Conservation (phyloP, 257 asterid genomes). For the Solanum appendiculatum region DNA sequence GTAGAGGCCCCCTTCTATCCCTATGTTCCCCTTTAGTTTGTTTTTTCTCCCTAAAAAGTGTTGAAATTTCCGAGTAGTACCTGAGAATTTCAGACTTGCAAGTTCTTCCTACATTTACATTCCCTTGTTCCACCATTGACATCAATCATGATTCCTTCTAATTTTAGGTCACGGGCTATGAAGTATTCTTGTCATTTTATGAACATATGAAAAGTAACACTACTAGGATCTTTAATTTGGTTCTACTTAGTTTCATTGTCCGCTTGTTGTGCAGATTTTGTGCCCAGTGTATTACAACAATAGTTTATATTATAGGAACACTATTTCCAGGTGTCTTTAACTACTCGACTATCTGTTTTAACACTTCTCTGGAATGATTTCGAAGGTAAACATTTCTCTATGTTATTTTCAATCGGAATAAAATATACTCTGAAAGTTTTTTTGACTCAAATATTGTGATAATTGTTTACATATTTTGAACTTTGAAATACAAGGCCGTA, state of each 20-base stretch:
- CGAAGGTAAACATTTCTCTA: background rate
- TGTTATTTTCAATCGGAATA: background rate
- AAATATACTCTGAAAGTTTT: background rate
- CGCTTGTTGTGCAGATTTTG: background rate
- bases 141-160: background rate
- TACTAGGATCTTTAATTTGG: background rate
- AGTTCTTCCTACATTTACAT: background rate
- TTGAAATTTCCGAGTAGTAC: background rate
- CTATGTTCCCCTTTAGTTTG: background rate
- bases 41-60: background rate
- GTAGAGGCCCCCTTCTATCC: background rate
- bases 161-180: background rate
- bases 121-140: background rate
- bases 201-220: background rate
- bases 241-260: background rate
- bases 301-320: background rate
- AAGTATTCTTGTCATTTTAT: background rate
- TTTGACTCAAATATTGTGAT: background rate
- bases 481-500: background rate
- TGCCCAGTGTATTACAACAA: background rate
- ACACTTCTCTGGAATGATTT: background rate
- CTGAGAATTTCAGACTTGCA: background rate
- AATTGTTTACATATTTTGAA: background rate
- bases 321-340: background rate
- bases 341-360: background rate